phyloP scores from a whole-genome alignment of 2,329 filamentous ascomycete species.

The Didymella sp. region DNA sequence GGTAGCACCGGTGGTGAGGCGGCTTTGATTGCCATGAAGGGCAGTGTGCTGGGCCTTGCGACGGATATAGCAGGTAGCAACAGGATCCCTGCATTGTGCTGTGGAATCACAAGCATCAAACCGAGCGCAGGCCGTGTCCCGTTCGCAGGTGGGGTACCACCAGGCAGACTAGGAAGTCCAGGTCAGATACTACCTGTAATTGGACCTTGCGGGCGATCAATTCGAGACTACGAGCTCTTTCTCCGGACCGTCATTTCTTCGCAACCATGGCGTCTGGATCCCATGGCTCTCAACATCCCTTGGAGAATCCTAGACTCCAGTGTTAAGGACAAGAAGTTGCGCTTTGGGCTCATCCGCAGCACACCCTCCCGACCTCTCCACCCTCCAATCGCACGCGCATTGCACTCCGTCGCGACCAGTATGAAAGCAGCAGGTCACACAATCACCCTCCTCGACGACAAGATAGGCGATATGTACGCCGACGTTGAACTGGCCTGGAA shows the following conservation, averaged over 20 bases:
- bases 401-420: conserved; percentile 51
- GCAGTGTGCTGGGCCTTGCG: conserved; percentile 66
- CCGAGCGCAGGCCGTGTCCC: conserved; percentile 60
- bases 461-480: conserved; percentile 41
- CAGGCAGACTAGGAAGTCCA: conserved; percentile 42
- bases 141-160: conserved; percentile 32
- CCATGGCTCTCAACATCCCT: conserved; percentile 51
- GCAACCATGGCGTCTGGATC: conserved; percentile 54
- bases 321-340: conserved; percentile 37
- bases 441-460: conserved; percentile 43
- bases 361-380: conserved; percentile 59
- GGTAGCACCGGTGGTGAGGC: conserved; percentile 72
- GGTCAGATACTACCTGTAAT: conserved; percentile 48
- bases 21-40: conserved; percentile 64
- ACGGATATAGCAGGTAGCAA: conserved; percentile 64
- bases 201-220: conserved; percentile 54
- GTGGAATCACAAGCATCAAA: conserved; percentile 56
- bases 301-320: conserved; percentile 51
- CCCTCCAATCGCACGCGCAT: conserved; percentile 57
- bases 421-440: conserved; percentile 56
- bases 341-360: conserved; percentile 59
- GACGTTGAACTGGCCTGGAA: conserved; percentile 50
- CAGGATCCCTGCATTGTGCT: conserved; percentile 63
- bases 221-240: conserved; percentile 53
- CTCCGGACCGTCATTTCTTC: conserved; percentile 52